These are phyloP conservation scores for Diaporthe velutina DNA, from an alignment of 2,329 filamentous ascomycete genomes.

Conservation along the genomic window DNA sequence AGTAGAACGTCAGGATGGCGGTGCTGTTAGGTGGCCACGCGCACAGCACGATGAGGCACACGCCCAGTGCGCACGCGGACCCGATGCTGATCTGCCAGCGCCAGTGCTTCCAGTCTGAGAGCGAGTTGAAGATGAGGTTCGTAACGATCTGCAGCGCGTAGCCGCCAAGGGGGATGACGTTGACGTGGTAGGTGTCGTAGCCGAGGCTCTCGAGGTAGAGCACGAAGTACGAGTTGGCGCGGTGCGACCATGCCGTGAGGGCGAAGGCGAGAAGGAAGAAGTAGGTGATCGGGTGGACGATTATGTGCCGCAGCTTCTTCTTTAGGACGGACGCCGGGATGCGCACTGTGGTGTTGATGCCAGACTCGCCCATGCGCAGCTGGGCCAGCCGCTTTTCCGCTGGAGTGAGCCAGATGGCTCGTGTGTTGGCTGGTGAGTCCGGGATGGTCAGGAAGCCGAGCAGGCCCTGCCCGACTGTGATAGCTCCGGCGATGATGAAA, in stretches of 20 bases:
- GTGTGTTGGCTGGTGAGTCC: slow-evolving; percentile 44
- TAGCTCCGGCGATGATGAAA: slow-evolving; percentile 62
- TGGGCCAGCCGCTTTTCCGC: slow-evolving; percentile 40
- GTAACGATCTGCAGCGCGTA: slow-evolving; percentile 50
- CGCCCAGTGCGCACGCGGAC: slow-evolving; percentile 45
- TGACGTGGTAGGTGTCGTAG: slow-evolving; percentile 45
- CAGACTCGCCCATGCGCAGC: slow-evolving; percentile 38
- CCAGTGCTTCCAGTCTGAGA: slow-evolving; percentile 55
- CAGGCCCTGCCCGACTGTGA: slow-evolving; percentile 42
- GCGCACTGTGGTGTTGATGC: slow-evolving; percentile 41
- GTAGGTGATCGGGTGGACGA: slow-evolving; percentile 43
- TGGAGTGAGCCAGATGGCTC: slow-evolving; percentile 42
- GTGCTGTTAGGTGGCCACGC: slow-evolving; percentile 50
- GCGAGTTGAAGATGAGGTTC: slow-evolving; percentile 51
- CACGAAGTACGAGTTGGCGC: slow-evolving; percentile 46
- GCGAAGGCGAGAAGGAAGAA: slow-evolving; percentile 44
- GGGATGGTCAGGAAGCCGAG: slow-evolving; percentile 55
- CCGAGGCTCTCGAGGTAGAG: slow-evolving; percentile 44
- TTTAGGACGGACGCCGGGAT: slow-evolving; percentile 39
- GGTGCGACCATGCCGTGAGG: slow-evolving; percentile 44
- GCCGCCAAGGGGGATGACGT: slow-evolving; percentile 45
- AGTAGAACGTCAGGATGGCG: slow-evolving; percentile 52
- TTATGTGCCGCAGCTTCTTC: slow-evolving; percentile 39
- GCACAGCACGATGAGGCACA: slow-evolving; percentile 50
- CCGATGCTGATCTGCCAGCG: slow-evolving; percentile 54